Evolutionary conservation across 2,329 filamentous ascomycete genomes (phyloP).

Genomic region (Epichloe baconii): DNA sequence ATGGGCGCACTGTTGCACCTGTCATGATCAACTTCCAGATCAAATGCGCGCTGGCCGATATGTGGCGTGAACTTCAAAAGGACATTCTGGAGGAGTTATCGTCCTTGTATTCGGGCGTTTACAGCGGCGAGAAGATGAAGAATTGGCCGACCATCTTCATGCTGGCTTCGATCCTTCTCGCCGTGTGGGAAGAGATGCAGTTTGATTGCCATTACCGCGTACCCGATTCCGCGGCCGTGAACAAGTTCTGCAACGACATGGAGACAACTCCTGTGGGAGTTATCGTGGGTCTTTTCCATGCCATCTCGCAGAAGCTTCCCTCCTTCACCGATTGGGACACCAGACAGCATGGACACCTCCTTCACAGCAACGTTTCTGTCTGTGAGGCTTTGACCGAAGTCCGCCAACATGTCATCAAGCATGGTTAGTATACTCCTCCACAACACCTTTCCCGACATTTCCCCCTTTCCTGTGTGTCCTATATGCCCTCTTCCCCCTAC

Average conservation of each 20-base stretch:
- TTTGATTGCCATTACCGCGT: constrained; percentile 96
- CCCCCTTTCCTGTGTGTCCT: neutral
- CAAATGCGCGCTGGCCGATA: constrained; percentile 91
- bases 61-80: constrained; percentile 97
- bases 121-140: constrained; percentile 93
- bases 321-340: constrained; percentile 92
- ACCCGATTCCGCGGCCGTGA: constrained; percentile 67
- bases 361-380: constrained; percentile 82
- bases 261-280: constrained; percentile 91
- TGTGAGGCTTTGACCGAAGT: constrained; percentile 97
- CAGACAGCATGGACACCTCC: constrained; percentile 73
- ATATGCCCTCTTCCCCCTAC: too few species aligned
- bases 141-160: constrained; percentile 99
- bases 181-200: constrained; percentile 97
- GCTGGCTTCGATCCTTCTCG: constrained; percentile 80
- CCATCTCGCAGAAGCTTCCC: constrained; percentile 92
- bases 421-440: constrained; percentile 52
- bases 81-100: constrained; percentile 93
- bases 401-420: constrained; percentile 78
- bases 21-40: constrained; percentile 99
- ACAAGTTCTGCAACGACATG: constrained; percentile 96
- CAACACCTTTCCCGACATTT: neutral
- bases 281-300: constrained; percentile 92
- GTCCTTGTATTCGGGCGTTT: constrained; percentile 87
- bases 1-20: constrained; percentile 79